Base-by-base conservation (phyloP, 2,329 filamentous ascomycete species). In the Pseudogymnoascus sp. region DNA sequence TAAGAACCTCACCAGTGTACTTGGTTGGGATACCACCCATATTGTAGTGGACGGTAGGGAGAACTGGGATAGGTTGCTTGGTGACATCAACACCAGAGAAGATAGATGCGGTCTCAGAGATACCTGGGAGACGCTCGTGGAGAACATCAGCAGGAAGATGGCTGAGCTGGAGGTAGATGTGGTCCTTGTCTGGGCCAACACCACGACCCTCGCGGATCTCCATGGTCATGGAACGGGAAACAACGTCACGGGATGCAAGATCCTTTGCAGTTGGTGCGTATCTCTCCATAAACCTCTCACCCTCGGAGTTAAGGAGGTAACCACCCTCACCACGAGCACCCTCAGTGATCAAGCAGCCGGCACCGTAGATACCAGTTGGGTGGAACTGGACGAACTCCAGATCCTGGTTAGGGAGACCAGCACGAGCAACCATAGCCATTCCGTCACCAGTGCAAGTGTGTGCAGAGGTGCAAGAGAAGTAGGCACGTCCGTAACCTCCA, bases 361-460 rank as follows among this genome's bases (percentile, higher is more conserved):
- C 95, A 73, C 95, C 95, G 78, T 99, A 99, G 80, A 99, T 97
- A 86, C 93, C 93, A 69, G 93, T 97, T 63, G 93, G 93, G 78
- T 99, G 93, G 86, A 99, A 99, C 80, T 99, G 93, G 67, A 99
- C 95, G 79, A 99, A 99, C 78, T 99, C 95, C 68, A 97, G 85
- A 88, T 99, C 95, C 82, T 99, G 95, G 84, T 96, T 96, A 72
- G 95, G 93, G 42, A 99, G 88, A 77, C 95, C 95, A 66, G 95
- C 95, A 81, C 95, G 92, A 71, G 93, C 90, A 73, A 97, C 93
- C 95, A 99, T 97, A 70, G 95, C 95, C 91, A 96, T 97, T 76
- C 95, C 95, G 75, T 99, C 95, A 84, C 95, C 95, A 67, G 95
- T 99, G 79, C 93, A 97, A 68, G 95, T 97, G 81, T 99, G 95